These are phyloP conservation scores for Viola odorata DNA, from an alignment of 345 rosid species.

Conservation along the genomic window DNA sequence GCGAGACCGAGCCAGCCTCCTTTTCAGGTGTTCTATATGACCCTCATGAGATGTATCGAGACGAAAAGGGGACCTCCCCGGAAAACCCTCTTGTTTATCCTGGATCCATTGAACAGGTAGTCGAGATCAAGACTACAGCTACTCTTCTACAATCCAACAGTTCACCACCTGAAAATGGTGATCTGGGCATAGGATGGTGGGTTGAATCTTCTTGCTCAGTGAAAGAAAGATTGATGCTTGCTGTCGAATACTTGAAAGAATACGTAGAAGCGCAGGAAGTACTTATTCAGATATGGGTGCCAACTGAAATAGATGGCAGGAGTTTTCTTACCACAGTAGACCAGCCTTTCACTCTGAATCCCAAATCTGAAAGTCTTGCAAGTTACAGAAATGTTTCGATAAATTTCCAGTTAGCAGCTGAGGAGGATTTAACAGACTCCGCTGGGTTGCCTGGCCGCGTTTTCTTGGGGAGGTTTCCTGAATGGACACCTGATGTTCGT, in stretches of 20 bases:
- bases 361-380: slow-evolving; percentile 49
- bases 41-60: slow-evolving; percentile 26
- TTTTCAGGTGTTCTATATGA: slow-evolving; percentile 23
- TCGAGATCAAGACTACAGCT: slow-evolving; percentile 12
- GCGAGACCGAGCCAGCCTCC: slow-evolving; percentile 45
- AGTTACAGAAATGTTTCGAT: slow-evolving; percentile 55
- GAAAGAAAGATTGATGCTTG: slow-evolving; percentile 49
- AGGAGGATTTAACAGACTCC: slow-evolving; percentile 41
- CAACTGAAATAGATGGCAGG: slow-evolving; percentile 49
- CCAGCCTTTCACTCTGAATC: slow-evolving; percentile 55
- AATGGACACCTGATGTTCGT: slow-evolving; percentile 89
- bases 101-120: slow-evolving; percentile 22
- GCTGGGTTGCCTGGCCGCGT: slow-evolving; percentile 78
- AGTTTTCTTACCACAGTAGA: slow-evolving; percentile 55
- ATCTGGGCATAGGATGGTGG: slow-evolving; percentile 25
- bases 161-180: slow-evolving; percentile 37
- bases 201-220: slow-evolving; percentile 39
- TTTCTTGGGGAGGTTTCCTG: slow-evolving; percentile 60
- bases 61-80: slow-evolving; percentile 24
- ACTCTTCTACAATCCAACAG: slow-evolving; percentile 21
- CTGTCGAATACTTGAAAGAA: slow-evolving; percentile 41
- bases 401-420: slow-evolving; percentile 51
- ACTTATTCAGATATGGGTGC: slow-evolving; percentile 77
- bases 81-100: slow-evolving; percentile 25
- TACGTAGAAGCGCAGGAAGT: slow-evolving; percentile 42